Evolutionary conservation across 1,139 yeast genomes (phyloP), one percentile per base, ranked within the genome.

Genomic region (Sugiyamaella neomexicana): DNA sequence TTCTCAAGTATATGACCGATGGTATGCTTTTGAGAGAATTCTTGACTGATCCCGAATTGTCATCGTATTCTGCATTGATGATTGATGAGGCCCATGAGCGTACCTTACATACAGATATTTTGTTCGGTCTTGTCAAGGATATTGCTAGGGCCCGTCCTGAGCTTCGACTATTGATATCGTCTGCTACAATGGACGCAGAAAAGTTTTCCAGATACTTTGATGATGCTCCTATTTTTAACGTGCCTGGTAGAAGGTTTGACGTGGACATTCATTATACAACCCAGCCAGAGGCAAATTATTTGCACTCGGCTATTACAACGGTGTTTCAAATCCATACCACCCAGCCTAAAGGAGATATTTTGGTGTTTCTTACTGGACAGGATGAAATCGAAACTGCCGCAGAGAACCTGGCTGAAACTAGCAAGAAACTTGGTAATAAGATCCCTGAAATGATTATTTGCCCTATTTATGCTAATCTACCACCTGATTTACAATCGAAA

Each of bases 31-130:
- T 93, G 27, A 75, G 98, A 57, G 98, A 93, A 70, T 86, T 90
- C 65, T 71, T 90, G 50, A 77, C 79, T 1, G 97, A 91, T 63
- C 90, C 96, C 0, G 80, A 79, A 46, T 72, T 91, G 4, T 72
- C 80, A 0, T 72, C 74, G 2, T 91, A 90, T 66, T 82, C 93
- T 1, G 95, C 88, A 0, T 74, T 93, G 53, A 89, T 93, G 86
- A 87, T 93, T 60, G 99, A 93, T 71, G 99, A 93, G 72, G 98
- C 99, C 0, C 99, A 93, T 67, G 99, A 93, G 68, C 79, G 99
- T 55, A 91, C 98, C 0, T 72, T 91, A 27, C 85, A 89, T n/a
- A 91, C 98, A 0, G 99, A 93, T 70, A 82, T 93, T n/a, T 68
- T 91, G 16, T 74, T 93, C 50, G 95, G 96, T 2, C 75, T 93